Percentiles rank a stretch among this genome's conserved stretches.
These are phyloP conservation scores for Murraya paniculata DNA, from an alignment of 345 rosid species.

Conservation along the genomic window DNA sequence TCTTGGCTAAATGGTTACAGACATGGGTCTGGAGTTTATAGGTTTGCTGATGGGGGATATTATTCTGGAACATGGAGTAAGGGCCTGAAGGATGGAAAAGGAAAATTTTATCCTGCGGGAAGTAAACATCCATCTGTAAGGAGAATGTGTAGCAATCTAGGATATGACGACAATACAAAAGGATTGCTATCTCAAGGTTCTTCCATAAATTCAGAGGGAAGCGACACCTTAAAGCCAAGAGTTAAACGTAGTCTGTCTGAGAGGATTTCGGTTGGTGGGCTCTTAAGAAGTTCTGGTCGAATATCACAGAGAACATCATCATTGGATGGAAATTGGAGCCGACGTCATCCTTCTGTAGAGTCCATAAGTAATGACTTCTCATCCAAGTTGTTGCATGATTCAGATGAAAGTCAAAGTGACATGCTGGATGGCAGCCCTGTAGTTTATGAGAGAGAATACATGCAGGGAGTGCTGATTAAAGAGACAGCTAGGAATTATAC, in stretches of 20 bases:
- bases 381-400: conserved; percentile 29
- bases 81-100: conserved; percentile 89
- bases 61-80: conserved; percentile 81
- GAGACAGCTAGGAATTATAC: conserved; percentile 44
- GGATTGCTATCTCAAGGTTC: conserved; percentile 42
- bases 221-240: conserved; percentile 30
- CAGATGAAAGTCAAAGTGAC: conserved; percentile 46
- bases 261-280: conserved; percentile 42
- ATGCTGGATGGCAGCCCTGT: conserved; percentile 33
- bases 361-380: conserved; percentile 31
- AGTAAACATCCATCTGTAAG: conserved; percentile 65
- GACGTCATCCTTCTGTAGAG: conserved; percentile 37
- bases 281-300: conserved; percentile 42
- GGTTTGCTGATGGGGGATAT: conserved; percentile 72
- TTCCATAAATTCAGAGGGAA: conserved; percentile 44
- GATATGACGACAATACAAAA: conserved; percentile 44
- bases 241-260: conserved; percentile 54
- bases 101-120: conserved; percentile 78
- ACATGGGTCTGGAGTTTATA: conserved; percentile 83
- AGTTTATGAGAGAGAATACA: conserved; percentile 79
- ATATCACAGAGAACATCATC: conserved; percentile 43
- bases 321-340: conserved; percentile 36
- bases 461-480: conserved; percentile 83
- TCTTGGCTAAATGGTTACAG: conserved; percentile 75
- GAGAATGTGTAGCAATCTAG: conserved; percentile 47